Conservation (phyloP, 805 yeast genomes). For the Diddensiella caesifluorescens region DNA sequence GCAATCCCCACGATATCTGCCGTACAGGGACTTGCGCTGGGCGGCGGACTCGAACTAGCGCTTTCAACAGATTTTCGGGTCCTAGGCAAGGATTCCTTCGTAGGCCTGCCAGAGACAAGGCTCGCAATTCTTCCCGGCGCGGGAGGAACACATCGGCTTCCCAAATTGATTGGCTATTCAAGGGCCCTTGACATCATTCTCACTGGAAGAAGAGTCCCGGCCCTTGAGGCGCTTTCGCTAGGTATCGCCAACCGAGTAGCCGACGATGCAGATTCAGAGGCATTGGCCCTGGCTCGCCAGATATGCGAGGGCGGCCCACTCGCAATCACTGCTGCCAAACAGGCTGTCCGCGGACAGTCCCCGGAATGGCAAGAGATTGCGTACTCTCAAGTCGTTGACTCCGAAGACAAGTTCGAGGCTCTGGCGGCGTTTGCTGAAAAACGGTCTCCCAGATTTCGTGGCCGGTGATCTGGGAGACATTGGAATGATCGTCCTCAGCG, state of each 20-base stretch:
- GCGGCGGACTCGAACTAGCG: slow-evolving; percentile 44
- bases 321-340: slow-evolving; percentile 28
- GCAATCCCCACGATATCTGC: slow-evolving; percentile 41
- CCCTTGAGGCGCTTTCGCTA: slow-evolving; percentile 34
- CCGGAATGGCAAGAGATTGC: slow-evolving; percentile 25
- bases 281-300: slow-evolving; percentile 24
- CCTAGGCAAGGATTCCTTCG: slow-evolving; percentile 31
- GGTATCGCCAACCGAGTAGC: slow-evolving; percentile 34
- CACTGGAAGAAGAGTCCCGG: slow-evolving; percentile 37
- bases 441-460: slow-evolving; percentile 31
- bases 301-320: slow-evolving; percentile 30
- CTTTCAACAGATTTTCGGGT: slow-evolving; percentile 39
- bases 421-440: slow-evolving; percentile 36
- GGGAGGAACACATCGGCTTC: slow-evolving; percentile 42
- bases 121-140: slow-evolving; percentile 46
- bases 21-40: slow-evolving; percentile 40
- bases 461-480: slow-evolving; percentile 20
- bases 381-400: slow-evolving; percentile 25
- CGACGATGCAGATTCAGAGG: slow-evolving; percentile 22
- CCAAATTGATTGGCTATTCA: slow-evolving; percentile 38
- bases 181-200: slow-evolving; percentile 38
- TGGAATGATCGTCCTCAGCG: too few species aligned
- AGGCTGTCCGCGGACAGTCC: slow-evolving; percentile 27
- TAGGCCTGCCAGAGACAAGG: slow-evolving; percentile 42
- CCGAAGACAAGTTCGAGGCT: slow-evolving; percentile 36